phyloP scores from a whole-genome alignment of 1,284 basidiomycete species.

The Leccinum griseonigrum region DNA sequence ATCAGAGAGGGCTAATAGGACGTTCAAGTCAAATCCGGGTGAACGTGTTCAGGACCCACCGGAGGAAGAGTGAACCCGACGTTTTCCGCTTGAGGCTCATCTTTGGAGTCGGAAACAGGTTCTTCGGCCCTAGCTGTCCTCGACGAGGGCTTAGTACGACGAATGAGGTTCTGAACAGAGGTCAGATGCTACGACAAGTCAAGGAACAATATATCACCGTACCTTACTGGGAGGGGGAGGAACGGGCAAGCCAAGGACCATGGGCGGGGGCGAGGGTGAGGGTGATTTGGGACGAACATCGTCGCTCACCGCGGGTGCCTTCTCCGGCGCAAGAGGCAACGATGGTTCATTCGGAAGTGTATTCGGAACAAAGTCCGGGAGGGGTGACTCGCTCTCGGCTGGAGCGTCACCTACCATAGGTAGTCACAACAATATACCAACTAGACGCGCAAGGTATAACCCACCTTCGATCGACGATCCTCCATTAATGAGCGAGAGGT shows the following conservation, averaged over 20 bases:
- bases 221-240: slow-evolving; percentile 34
- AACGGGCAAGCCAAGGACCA: slow-evolving; percentile 18
- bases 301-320: neutral
- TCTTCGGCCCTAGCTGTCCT: slow-evolving; percentile 8
- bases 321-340: slow-evolving; percentile 14
- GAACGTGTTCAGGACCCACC: slow-evolving; percentile 10
- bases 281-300: slow-evolving; percentile 7
- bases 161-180: slow-evolving; percentile 19
- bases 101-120: slow-evolving; percentile 6
- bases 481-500: slow-evolving; percentile 27
- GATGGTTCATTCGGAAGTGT: slow-evolving; percentile 44
- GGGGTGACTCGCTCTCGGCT: slow-evolving; percentile 28
- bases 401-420: slow-evolving; percentile 6
- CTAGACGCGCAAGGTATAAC: neutral
- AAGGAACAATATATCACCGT: neutral
- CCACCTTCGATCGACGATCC: slow-evolving; percentile 23
- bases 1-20: slow-evolving; percentile 19
- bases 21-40: neutral
- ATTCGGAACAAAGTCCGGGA: slow-evolving; percentile 44
- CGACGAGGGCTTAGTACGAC: slow-evolving; percentile 22
- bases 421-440: slow-evolving; percentile 8
- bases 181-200: neutral
- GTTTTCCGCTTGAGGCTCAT: slow-evolving; percentile 12
- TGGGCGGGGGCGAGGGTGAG: slow-evolving; percentile 16
- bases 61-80: slow-evolving; percentile 26